phyloP scores from a whole-genome alignment of 1,284 basidiomycete species.

The Marasmius tenuissimus region DNA sequence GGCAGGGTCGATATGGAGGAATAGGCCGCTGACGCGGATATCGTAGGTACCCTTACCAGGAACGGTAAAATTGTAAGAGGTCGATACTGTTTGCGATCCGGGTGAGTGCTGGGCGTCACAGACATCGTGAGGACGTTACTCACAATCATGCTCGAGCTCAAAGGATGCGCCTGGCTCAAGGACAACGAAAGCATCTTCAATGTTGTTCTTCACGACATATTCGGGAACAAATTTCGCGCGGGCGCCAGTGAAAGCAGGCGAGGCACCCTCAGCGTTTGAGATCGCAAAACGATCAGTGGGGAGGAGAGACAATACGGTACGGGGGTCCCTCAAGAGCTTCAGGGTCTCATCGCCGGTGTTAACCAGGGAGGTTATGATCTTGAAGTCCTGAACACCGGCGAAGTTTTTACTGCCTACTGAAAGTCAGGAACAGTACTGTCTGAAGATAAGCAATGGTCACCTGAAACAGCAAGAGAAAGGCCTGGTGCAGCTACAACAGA shows the following conservation, averaged over 20 bases:
- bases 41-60: conserved; percentile 40
- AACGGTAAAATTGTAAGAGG: conserved; percentile 48
- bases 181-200: conserved; percentile 30
- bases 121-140: conserved; percentile 16
- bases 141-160: conserved; percentile 41
- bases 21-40: conserved; percentile 40
- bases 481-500: conserved; percentile 30
- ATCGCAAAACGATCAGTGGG: conserved; percentile 45
- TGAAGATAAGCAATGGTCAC: not conserved
- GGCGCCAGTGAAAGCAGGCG: conserved; percentile 42
- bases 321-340: conserved; percentile 46
- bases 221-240: conserved; percentile 35
- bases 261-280: conserved; percentile 31
- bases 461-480: conserved; percentile 26
- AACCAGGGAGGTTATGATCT: conserved; percentile 39
- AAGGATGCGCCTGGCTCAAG: conserved; percentile 44
- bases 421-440: not conserved
- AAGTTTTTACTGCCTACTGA: conserved; percentile 34
- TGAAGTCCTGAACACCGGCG: conserved; percentile 38
- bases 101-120: not conserved
- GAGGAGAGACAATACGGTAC: conserved; percentile 35
- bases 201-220: conserved; percentile 23
- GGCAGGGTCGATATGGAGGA: conserved; percentile 38
- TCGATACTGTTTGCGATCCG: conserved; percentile 34
- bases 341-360: conserved; percentile 49